A percentile compares a stretch with the other conserved stretches of the same genome.
phyloP scores from a whole-genome alignment of 78 protist genomes.

The Cyanophora paradoxa region DNA sequence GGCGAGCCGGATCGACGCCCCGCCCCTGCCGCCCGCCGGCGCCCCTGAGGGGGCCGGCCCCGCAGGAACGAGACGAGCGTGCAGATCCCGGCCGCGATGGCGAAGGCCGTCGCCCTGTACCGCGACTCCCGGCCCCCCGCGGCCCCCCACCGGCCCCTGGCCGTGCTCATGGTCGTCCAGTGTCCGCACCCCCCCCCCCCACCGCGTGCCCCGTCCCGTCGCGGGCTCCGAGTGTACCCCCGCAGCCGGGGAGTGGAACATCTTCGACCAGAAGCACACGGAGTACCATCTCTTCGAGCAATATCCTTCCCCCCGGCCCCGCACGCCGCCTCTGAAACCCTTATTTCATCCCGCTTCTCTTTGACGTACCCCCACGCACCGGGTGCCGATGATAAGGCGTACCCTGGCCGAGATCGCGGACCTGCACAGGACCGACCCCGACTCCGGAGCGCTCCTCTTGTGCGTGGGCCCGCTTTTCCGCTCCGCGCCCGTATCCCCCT shows the following conservation, averaged over 20 bases:
- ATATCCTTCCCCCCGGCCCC: too few relatives aligned
- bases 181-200: too few relatives aligned
- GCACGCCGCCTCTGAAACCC: too few relatives aligned
- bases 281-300: slow-evolving; percentile 27
- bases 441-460: not conserved
- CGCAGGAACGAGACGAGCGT: too few relatives aligned
- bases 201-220: too few relatives aligned
- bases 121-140: not conserved
- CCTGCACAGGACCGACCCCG: not conserved
- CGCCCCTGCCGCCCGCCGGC: not conserved
- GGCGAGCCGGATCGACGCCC: not conserved
- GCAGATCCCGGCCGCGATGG: not conserved
- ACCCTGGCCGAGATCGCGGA: not conserved
- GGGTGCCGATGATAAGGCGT: not conserved
- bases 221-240: too few relatives aligned
- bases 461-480: not conserved
- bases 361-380: too few relatives aligned
- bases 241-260: slow-evolving; percentile 66
- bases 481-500: not conserved
- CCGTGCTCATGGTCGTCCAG: too few relatives aligned
- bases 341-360: too few relatives aligned
- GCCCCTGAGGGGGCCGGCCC: too few relatives aligned
- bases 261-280: slow-evolving; percentile 60
- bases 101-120: not conserved
- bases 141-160: not conserved